Evolutionary conservation across 148 eudicot genomes (phyloP).

Genomic region (Pouteria glomerata): DNA sequence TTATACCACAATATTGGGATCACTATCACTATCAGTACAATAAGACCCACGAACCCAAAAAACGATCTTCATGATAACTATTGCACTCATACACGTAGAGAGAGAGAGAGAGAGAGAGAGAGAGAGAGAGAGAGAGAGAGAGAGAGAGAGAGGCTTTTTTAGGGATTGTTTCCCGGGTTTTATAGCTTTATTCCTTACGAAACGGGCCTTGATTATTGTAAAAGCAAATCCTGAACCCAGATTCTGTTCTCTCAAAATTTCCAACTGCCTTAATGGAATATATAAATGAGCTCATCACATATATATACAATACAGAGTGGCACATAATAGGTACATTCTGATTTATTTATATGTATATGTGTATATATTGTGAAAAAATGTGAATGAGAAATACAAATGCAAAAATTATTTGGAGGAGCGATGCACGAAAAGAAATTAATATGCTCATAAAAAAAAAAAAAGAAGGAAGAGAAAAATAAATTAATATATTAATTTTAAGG

Average conservation of each 20-base stretch:
- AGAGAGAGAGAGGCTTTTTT: not conserved
- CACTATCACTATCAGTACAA: constrained; percentile 2
- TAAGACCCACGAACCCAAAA: not conserved
- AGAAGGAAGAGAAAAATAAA: too few relatives aligned
- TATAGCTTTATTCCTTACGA: constrained; percentile 6
- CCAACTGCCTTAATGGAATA: not conserved
- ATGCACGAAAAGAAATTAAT: too few relatives aligned
- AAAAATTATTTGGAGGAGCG: too few relatives aligned
- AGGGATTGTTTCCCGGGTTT: not conserved
- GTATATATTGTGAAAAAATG: not conserved
- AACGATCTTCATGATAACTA: too few relatives aligned
- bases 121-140: not conserved
- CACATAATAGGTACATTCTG: too few relatives aligned
- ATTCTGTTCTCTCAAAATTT: not conserved
- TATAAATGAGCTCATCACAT: too few relatives aligned
- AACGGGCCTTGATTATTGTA: constrained; percentile 5
- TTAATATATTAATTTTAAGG: not conserved
- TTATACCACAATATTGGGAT: not conserved
- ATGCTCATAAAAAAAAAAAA: too few relatives aligned
- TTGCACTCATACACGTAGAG: too few relatives aligned
- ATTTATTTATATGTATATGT: too few relatives aligned
- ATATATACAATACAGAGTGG: too few relatives aligned
- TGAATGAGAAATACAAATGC: not conserved
- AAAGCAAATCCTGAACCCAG: not conserved
- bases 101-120: not conserved